phyloP scores from a whole-genome alignment of 441 rosid genomes.

The Arabidopsis hybrid region DNA sequence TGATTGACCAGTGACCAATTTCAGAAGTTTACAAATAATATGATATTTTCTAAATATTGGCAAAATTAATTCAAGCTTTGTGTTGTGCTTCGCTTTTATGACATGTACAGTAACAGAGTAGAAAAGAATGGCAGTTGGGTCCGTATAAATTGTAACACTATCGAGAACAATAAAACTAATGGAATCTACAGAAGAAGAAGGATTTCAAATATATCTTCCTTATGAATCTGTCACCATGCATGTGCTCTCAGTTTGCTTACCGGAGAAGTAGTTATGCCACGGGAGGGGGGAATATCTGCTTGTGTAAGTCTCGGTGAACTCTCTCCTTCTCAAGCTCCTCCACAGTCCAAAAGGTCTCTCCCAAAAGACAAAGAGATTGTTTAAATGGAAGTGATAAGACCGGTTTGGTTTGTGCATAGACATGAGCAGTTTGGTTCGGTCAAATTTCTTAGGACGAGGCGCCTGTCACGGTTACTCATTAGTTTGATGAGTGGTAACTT shows the following conservation, averaged over 20 bases:
- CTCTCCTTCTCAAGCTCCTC: constrained; percentile 25
- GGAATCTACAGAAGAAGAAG: constrained; percentile 37
- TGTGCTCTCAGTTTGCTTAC: constrained; percentile 24
- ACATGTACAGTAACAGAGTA: constrained; percentile 30
- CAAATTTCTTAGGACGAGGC: constrained; percentile 62
- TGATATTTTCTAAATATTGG: not conserved
- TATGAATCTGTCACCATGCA: constrained; percentile 25
- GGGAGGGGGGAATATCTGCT: constrained; percentile 8
- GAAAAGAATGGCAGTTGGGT: constrained; percentile 20
- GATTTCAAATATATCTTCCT: constrained; percentile 33
- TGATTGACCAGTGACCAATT: not conserved
- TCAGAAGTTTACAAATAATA: not conserved
- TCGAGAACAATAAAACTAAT: constrained; percentile 26
- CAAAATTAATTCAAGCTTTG: constrained; percentile 23
- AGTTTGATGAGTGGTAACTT: constrained; percentile 83
- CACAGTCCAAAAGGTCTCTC: constrained; percentile 11
- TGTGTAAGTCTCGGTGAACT: constrained; percentile 3
- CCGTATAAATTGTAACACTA: constrained; percentile 38
- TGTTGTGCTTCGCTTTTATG: constrained; percentile 12
- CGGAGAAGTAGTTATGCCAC: constrained; percentile 5
- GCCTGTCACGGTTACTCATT: constrained; percentile 85
- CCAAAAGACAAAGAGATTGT: constrained; percentile 12
- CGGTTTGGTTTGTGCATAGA: constrained; percentile 77
- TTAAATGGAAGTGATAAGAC: constrained; percentile 55
- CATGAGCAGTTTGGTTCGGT: constrained; percentile 76